Evolutionary conservation across 805 yeast genomes (phyloP), one percentile per base, ranked within the genome.

Genomic region (Metschnikowia hibisci): DNA sequence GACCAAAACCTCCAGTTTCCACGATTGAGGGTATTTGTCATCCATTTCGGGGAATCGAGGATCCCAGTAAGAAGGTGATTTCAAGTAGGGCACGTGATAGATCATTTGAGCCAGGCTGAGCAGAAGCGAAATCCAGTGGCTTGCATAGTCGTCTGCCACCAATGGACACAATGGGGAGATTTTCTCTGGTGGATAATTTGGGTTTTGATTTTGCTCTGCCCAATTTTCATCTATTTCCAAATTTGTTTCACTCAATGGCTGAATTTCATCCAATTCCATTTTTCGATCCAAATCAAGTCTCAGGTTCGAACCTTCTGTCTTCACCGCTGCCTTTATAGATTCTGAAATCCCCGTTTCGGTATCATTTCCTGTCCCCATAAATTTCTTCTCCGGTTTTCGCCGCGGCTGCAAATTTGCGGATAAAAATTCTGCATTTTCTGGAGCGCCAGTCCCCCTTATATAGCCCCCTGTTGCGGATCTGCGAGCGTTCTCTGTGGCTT

Each of bases 41-140:
- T 61, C 62, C 26, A 56, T 55, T 10, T 61, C 42, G 6, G 66
- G 50, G 49, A 70, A 71, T 16, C 77, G 48, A 4, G 61, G 41
- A 41, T 72, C 64, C 32, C 62, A 50, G 2, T 63, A 56, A 18
- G 69, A 62, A 0, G 84, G 77, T 0, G 89, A 76, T 26, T 73
- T 69, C 29, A 82, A 51, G 47, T 76, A 79, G 0, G 90, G 90
- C 7, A 82, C 71, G 34, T 76, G 66, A 54, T 78, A 71, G 39
- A 69, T 54, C 2, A 71, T 44, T 2, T 58, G 49, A 52, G 42
- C 53, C 47, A 40, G 54, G 43, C 35, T 53, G 43, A 29, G 45
- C 41, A 13, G 47, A 47, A 10, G 56, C 41, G 5, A 71, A 66
- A 75, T 55, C 79, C 80, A 76, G 42, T 73, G 73, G 3, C 58